Base-by-base conservation (phyloP, 2,329 filamentous ascomycete species). In the Neonectria punicea region DNA sequence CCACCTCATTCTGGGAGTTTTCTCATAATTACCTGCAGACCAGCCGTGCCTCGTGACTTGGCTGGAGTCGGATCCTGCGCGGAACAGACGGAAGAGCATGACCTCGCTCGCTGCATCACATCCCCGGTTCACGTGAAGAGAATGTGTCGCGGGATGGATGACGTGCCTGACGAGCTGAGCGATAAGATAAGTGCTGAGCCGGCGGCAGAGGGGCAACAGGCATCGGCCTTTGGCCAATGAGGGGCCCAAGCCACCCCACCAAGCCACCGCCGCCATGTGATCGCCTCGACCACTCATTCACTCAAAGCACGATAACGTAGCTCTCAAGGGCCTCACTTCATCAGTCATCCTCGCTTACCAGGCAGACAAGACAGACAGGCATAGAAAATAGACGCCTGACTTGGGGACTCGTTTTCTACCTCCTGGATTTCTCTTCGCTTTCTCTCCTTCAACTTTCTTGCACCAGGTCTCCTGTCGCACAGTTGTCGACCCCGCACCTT, bases 231-330 rank as follows among this genome's bases (percentile, higher is more conserved):
- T 30, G 41, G 50, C 71, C 70, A 74, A 73, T 73, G 61, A 74
- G 62, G 61, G 60, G 63, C 59, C 28, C 57, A 54, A 62, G 49
- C 16, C 60, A 73, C 61, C 65, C 63, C 68, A 54, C 65, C 61
- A 64, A 51, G 53, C 64, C 67, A 58, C 67, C 67, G 51, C 56
- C 71, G 63, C 70, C 75, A 75, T 77, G 75, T 77, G 75, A 77
- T 75, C 67, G 73, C 58, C 63, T 73, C 69, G 36, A 68, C 58
- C 70, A 61, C 50, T 57, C 49, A 18, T 10, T 43, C 39, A 41
- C 39, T 20, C 43, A 63, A 57, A 58, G 57, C 43, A 34, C 60
- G 36, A 62, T 56, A 25, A 25, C 25, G 25, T 25, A 62, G 56
- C 63, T 63, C 34, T 51, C 30, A 16, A 51, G 57, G 65, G 64